phyloP scores from a whole-genome alignment of 306 rosid genomes.

The Astragalus glycyphyllos region DNA sequence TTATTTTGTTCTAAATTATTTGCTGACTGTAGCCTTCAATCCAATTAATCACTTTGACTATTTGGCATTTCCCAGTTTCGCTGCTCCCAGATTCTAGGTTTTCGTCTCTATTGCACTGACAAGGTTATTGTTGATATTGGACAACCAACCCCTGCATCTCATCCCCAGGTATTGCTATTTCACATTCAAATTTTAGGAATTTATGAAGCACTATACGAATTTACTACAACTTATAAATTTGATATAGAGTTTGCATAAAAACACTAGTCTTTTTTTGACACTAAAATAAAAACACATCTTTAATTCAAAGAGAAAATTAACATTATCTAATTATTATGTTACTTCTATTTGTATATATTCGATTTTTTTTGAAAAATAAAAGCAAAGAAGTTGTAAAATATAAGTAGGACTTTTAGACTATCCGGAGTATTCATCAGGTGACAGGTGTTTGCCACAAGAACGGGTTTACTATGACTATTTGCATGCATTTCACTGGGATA shows the following conservation, averaged over 20 bases:
- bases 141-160: slow-evolving; percentile 86
- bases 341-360: not conserved
- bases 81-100: slow-evolving; percentile 54
- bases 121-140: slow-evolving; percentile 68
- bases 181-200: not conserved
- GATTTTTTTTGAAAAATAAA: not conserved
- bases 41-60: not conserved
- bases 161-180: slow-evolving; percentile 66
- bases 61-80: slow-evolving; percentile 38
- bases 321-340: not conserved
- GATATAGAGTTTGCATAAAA: not conserved
- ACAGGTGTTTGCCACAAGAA: slow-evolving; percentile 1
- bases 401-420: not conserved
- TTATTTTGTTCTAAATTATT: not conserved
- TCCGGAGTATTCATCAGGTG: slow-evolving; percentile 2
- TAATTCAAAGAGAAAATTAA: not conserved
- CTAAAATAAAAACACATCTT: not conserved
- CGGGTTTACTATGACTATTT: not conserved
- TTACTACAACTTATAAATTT: not conserved
- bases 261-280: not conserved
- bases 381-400: not conserved
- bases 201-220: not conserved
- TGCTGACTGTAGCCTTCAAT: slow-evolving; percentile 7
- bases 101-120: slow-evolving; percentile 57
- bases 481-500: not conserved